A percentile compares a stretch with the other conserved stretches of the same genome.
These are phyloP conservation scores for Arthrinium puccinioides DNA, from an alignment of 2,329 filamentous ascomycete species.

Conservation along the genomic window DNA sequence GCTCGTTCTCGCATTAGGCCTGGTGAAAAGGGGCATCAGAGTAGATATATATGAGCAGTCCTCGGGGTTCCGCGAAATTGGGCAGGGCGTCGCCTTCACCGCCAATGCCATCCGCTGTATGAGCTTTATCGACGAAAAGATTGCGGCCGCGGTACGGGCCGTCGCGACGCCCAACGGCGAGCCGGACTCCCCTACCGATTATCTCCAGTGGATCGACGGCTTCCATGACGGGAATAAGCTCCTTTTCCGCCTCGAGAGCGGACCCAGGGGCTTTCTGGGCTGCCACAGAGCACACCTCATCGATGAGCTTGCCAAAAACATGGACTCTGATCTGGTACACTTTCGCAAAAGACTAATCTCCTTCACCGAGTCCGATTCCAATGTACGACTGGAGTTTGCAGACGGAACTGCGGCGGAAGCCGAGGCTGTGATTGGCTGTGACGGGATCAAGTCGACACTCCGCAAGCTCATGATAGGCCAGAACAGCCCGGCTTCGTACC, in stretches of 20 bases:
- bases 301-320: conserved; percentile 36
- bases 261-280: conserved; percentile 11
- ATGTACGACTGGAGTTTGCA: conserved; percentile 30
- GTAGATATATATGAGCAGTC: conserved; percentile 15
- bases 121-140: conserved; percentile 12
- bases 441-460: conserved; percentile 41
- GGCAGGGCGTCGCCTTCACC: conserved; percentile 18
- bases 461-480: conserved; percentile 34
- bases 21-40: conserved; percentile 11
- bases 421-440: conserved; percentile 35
- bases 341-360: conserved; percentile 32
- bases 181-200: conserved; percentile 12
- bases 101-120: conserved; percentile 14
- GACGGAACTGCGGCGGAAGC: conserved; percentile 33
- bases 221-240: conserved; percentile 11
- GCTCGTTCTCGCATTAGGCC: conserved; percentile 11
- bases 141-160: conserved; percentile 11
- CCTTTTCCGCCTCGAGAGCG: conserved; percentile 9
- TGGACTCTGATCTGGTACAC: conserved; percentile 31
- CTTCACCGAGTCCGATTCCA: conserved; percentile 13
- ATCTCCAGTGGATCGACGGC: conserved; percentile 14
- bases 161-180: conserved; percentile 9
- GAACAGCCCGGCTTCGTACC: conserved; percentile 30
- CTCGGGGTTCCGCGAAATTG: conserved; percentile 15
- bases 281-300: conserved; percentile 39